Evolutionary conservation across 2,329 filamentous ascomycete genomes (phyloP).

Genomic region (Colletotrichum sp.): DNA sequence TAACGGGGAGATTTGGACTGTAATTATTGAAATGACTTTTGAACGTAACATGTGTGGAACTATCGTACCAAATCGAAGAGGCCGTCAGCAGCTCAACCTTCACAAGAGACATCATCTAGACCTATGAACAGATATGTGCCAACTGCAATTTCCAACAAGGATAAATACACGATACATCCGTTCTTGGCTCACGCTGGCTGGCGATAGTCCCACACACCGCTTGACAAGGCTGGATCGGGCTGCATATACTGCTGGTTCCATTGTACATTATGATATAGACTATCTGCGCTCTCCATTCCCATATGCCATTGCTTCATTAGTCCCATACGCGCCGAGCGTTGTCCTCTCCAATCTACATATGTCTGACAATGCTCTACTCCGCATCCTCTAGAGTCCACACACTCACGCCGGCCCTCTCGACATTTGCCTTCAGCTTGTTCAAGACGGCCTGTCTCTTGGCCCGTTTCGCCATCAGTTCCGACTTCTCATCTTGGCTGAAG

Average conservation of each 20-base stretch:
- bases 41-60: not conserved
- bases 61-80: not conserved
- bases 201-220: not conserved
- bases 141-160: not conserved
- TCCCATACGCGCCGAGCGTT: not conserved
- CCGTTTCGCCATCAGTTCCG: slow-evolving; percentile 56
- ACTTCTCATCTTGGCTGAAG: slow-evolving; percentile 64
- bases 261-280: slow-evolving; percentile 20
- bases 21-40: not conserved
- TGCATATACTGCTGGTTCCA: not conserved
- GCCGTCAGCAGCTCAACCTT: not conserved
- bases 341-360: not conserved
- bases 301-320: slow-evolving; percentile 5
- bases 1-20: no score
- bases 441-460: slow-evolving; percentile 58
- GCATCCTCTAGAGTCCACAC: slow-evolving; percentile 56
- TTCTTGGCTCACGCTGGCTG: not conserved
- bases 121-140: not conserved
- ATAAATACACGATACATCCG: not conserved
- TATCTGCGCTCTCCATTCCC: slow-evolving; percentile 10
- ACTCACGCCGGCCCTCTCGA: slow-evolving; percentile 53
- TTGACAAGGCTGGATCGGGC: not conserved
- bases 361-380: slow-evolving; percentile 33
- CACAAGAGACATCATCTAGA: not conserved
- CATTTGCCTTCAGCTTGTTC: slow-evolving; percentile 51